Conservation (phyloP, 2,329 filamentous ascomycete species). For the Xylaria sp. region DNA sequence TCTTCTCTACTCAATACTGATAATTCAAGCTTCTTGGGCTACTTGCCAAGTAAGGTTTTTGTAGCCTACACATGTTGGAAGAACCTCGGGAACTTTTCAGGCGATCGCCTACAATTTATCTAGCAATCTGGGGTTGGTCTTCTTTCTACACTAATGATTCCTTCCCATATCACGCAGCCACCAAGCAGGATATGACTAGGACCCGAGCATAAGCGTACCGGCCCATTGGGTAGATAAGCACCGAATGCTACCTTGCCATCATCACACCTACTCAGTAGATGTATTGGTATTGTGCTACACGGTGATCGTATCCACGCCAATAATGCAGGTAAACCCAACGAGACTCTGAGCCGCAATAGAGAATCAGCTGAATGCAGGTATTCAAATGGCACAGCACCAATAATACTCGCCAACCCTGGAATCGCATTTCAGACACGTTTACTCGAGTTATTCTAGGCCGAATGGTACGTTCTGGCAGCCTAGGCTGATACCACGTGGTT, state of each 20-base stretch:
- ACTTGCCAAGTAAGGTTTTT: not conserved
- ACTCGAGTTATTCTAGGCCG: too few species aligned
- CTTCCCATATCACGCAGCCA: constrained; percentile 1
- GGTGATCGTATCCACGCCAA: too few species aligned
- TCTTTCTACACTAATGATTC: not conserved
- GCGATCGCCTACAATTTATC: not conserved
- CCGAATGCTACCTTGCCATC: constrained; percentile 6
- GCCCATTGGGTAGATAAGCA: constrained; percentile 2
- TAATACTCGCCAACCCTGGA: too few species aligned
- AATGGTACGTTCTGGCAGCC: too few species aligned
- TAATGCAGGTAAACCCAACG: too few species aligned
- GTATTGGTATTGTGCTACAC: not conserved
- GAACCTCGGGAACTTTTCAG: not conserved
- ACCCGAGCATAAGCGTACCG: constrained; percentile 15
- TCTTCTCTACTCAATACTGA: too few species aligned
- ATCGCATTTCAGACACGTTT: too few species aligned
- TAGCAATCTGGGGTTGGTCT: constrained; percentile 1
- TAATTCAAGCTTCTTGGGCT: too few species aligned
- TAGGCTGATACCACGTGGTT: not conserved
- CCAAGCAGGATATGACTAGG: not conserved
- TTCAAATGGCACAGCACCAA: too few species aligned
- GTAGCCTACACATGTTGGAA: not conserved
- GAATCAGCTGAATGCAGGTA: too few species aligned
- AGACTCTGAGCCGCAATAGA: too few species aligned
- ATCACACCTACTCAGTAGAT: not conserved